Conservation (phyloP, 345 rosid genomes). For the Boechera retrofracta region DNA sequence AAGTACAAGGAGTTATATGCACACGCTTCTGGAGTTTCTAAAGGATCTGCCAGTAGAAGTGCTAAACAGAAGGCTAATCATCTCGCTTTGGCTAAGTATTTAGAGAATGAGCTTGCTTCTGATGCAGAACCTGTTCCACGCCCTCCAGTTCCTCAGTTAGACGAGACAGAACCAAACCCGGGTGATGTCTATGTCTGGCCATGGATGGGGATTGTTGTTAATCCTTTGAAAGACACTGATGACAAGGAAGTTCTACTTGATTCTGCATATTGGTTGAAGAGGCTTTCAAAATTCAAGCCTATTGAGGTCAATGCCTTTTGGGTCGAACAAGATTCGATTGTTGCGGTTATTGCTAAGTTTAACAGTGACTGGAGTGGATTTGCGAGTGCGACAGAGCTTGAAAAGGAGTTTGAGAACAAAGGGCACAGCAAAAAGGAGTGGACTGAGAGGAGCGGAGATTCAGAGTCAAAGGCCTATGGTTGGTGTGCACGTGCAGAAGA, state of each 20-base stretch:
- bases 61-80: constrained; percentile 83
- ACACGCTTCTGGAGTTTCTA: constrained; percentile 83
- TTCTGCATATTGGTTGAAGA: constrained; percentile 59
- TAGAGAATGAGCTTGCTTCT: constrained; percentile 63
- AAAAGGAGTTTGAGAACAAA: constrained; percentile 60
- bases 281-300: constrained; percentile 66
- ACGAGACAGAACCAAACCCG: constrained; percentile 37
- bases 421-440: constrained; percentile 62
- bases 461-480: constrained; percentile 57
- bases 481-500: constrained; percentile 91
- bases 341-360: constrained; percentile 66
- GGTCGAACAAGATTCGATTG: constrained; percentile 48
- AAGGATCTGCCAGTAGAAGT: constrained; percentile 77
- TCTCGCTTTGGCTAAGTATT: constrained; percentile 72
- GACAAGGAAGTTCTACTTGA: constrained; percentile 47
- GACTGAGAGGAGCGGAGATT: constrained; percentile 47
- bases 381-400: constrained; percentile 61
- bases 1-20: constrained; percentile 76
- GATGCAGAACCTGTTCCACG: constrained; percentile 51
- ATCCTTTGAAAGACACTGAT: constrained; percentile 45
- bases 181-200: constrained; percentile 73
- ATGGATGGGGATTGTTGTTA: constrained; percentile 79
- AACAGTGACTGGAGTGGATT: constrained; percentile 69
- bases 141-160: constrained; percentile 33
- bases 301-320: constrained; percentile 55